phyloP scores from a whole-genome alignment of 441 rosid genomes.

The Pelargonium myrrhifolium region DNA sequence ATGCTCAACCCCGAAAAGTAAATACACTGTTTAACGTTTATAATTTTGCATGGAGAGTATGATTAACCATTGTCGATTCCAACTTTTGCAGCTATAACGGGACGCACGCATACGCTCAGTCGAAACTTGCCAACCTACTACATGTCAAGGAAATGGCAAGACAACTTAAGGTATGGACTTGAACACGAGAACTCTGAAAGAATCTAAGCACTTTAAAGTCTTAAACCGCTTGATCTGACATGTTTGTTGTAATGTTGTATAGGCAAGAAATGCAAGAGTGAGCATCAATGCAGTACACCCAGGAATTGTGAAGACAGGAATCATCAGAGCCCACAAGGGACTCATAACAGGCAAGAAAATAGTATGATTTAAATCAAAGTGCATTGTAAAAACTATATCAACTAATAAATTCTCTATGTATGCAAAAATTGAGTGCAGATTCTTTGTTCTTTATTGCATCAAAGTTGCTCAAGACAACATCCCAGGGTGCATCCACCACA shows the following conservation, averaged over 20 bases:
- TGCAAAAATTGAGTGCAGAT: slow-evolving; percentile 40
- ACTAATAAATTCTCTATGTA: not conserved
- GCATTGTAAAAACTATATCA: too few species aligned
- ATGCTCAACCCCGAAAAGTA: slow-evolving; percentile 68
- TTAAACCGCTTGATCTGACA: too few species aligned
- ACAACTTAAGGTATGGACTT: too few species aligned
- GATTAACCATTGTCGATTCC: not conserved
- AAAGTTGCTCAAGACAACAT: slow-evolving; percentile 62
- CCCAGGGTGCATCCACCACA: slow-evolving; percentile 89
- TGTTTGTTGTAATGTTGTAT: too few species aligned
- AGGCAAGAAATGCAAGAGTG: slow-evolving; percentile 72
- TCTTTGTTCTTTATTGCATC: slow-evolving; percentile 80
- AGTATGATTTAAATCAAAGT: too few species aligned
- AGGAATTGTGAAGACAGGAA: slow-evolving; percentile 87
- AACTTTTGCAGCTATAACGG: slow-evolving; percentile 54
- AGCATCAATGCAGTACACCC: slow-evolving; percentile 88
- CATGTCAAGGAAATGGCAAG: slow-evolving; percentile 73
- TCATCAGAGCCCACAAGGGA: slow-evolving; percentile 74
- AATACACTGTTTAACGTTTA: not conserved
- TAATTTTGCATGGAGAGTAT: not conserved
- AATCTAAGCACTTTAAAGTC: too few species aligned
- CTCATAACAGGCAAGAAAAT: slow-evolving; percentile 56
- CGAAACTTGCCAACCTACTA: slow-evolving; percentile 69
- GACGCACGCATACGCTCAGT: slow-evolving; percentile 76
- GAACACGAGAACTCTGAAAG: too few species aligned